These are phyloP conservation scores for Tylopilus rubrobrunneus DNA, from an alignment of 768 basidiomycete genomes.

Conservation along the genomic window DNA sequence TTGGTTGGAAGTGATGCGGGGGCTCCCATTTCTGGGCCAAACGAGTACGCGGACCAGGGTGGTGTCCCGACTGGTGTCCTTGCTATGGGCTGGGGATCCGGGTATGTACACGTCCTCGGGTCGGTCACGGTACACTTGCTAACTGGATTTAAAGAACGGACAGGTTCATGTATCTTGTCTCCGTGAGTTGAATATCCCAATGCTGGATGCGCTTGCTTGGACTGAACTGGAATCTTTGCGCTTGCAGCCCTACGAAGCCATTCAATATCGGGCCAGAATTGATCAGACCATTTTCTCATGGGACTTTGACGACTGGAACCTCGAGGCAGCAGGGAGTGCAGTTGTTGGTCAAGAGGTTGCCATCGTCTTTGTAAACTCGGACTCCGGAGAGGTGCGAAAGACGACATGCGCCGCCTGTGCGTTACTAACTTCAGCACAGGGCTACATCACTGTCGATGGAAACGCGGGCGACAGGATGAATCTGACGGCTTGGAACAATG, in stretches of 20 bases:
- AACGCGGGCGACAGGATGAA: conserved; percentile 40
- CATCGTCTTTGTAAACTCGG: conserved; percentile 77
- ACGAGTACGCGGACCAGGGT: conserved; percentile 60
- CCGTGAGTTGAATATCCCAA: conserved; percentile 39
- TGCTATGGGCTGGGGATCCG: conserved; percentile 93
- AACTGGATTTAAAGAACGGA: conserved; percentile 43
- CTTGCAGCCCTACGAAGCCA: conserved; percentile 69
- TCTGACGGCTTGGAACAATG: conserved; percentile 36
- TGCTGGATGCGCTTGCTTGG: background rate
- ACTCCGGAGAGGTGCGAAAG: conserved; percentile 67
- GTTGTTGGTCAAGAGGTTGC: conserved; percentile 55
- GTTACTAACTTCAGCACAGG: conserved; percentile 22
- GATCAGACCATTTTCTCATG: conserved; percentile 66
- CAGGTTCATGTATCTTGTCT: conserved; percentile 74
- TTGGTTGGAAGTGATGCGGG: conserved; percentile 64
- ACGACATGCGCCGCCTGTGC: background rate
- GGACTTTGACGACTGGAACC: conserved; percentile 69
- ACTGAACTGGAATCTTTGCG: background rate
- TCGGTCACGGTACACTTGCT: background rate
- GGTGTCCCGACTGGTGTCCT: conserved; percentile 63
- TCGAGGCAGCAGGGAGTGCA: conserved; percentile 43
- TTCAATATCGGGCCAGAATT: conserved; percentile 65
- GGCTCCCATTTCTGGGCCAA: conserved; percentile 64
- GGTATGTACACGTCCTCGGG: conserved; percentile 31
- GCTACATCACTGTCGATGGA: conserved; percentile 56